Evolutionary conservation across 495 filamentous ascomycete species (phyloP).

Genomic region (Talaromyces stipitatus): DNA sequence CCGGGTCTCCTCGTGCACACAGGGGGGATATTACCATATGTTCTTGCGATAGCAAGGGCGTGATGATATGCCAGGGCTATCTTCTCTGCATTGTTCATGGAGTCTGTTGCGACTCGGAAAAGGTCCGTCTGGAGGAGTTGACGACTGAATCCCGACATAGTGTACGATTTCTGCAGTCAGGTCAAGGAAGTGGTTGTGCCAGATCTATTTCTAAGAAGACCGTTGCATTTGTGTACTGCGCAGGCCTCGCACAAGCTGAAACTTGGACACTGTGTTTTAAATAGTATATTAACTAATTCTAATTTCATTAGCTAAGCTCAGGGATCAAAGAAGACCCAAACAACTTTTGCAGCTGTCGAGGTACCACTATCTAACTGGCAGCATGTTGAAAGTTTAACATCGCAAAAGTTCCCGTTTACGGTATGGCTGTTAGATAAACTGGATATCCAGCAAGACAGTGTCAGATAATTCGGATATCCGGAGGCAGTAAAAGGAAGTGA

Average conservation of each 20-base stretch:
- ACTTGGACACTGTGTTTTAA: too few relatives aligned
- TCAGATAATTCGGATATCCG: too few relatives aligned
- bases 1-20: background rate
- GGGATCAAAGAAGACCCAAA: too few relatives aligned
- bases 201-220: background rate
- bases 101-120: background rate
- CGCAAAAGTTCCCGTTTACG: too few relatives aligned
- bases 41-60: background rate
- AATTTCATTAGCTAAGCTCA: too few relatives aligned
- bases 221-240: background rate
- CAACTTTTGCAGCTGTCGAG: too few relatives aligned
- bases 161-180: background rate
- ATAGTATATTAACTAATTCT: too few relatives aligned
- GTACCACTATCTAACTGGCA: too few relatives aligned
- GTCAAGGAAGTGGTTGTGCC: background rate
- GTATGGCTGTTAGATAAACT: too few relatives aligned
- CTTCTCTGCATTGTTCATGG: background rate
- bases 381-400: too few relatives aligned
- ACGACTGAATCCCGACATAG: background rate
- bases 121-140: background rate
- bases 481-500: too few relatives aligned
- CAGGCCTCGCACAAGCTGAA: background rate
- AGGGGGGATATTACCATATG: background rate
- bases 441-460: too few relatives aligned
- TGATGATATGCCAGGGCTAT: background rate